Evolutionary conservation across 306 rosid species (phyloP).

Genomic region (Senna siamea): DNA sequence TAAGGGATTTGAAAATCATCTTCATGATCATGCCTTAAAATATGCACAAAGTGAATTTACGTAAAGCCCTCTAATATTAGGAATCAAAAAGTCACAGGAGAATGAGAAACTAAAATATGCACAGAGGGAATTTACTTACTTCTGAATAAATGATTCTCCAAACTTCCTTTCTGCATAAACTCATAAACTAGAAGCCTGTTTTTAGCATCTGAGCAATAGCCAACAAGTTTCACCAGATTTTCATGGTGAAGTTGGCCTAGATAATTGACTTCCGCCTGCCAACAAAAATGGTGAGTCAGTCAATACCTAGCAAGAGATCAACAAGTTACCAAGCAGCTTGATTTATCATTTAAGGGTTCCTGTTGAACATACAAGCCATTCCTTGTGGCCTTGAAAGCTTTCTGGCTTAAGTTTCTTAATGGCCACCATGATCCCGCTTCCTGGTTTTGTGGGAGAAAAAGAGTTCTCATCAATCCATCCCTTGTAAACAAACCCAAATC

Average conservation of each 20-base stretch:
- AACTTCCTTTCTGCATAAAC: conserved; percentile 85
- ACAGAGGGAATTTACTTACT: conserved; percentile 55
- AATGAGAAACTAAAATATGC: conserved; percentile 8
- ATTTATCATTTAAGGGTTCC: conserved; percentile 26
- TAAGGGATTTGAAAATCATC: neutral
- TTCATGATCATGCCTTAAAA: neutral
- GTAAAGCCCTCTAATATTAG: neutral
- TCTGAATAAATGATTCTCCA: conserved; percentile 90
- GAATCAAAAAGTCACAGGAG: neutral
- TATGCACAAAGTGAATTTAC: conserved; percentile 26
- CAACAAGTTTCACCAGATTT: conserved; percentile 89
- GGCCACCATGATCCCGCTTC: conserved; percentile 87
- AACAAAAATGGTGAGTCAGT: conserved; percentile 22
- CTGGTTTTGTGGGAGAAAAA: conserved; percentile 79
- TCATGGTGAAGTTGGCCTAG: conserved; percentile 84
- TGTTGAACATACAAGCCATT: conserved; percentile 84
- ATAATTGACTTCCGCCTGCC: conserved; percentile 94
- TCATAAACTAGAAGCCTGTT: conserved; percentile 92
- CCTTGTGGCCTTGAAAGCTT: conserved; percentile 96
- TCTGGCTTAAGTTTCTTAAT: conserved; percentile 87
- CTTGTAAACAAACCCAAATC: conserved; percentile 85
- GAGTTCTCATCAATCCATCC: conserved; percentile 89
- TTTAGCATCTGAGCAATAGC: conserved; percentile 78
- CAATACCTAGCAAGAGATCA: conserved; percentile 26
- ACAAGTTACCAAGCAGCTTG: conserved; percentile 8